Conservation (phyloP, 2,329 filamentous ascomycete species). For the Coccinonectria pachysandricola region DNA sequence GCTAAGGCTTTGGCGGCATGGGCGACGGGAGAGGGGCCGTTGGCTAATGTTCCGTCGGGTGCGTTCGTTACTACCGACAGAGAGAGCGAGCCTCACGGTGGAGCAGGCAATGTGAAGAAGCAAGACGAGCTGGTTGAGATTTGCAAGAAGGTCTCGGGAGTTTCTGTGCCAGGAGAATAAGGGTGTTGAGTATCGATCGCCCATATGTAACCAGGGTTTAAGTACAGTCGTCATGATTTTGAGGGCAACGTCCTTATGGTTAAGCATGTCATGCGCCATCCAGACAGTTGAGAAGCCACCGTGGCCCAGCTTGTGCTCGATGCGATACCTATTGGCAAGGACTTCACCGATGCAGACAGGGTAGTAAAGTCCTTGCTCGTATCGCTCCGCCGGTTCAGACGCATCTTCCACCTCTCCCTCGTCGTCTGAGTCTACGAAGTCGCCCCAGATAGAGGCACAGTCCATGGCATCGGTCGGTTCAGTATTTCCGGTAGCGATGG, state of each 20-base stretch:
- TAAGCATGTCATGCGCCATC: conserved; percentile 21
- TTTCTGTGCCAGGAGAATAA: conserved; percentile 3
- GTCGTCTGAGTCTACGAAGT: conserved; percentile 1
- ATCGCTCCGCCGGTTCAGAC: background rate
- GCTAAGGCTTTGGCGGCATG: conserved; percentile 7
- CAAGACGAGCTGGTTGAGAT: conserved; percentile 9
- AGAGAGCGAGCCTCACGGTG: conserved; percentile 5
- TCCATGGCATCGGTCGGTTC: no score
- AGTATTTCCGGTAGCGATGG: no score
- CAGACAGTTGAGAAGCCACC: conserved; percentile 34
- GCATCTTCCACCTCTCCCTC: conserved; percentile 1
- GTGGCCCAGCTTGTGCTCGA: conserved; percentile 32
- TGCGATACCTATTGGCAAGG: conserved; percentile 27
- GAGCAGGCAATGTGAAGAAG: conserved; percentile 7
- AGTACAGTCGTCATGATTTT: conserved; percentile 7
- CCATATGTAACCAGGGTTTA: no score
- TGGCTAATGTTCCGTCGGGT: conserved; percentile 3
- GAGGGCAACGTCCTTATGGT: conserved; percentile 5
- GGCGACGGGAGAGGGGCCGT: conserved; percentile 7
- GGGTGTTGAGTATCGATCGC: no score
- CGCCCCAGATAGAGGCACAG: no score
- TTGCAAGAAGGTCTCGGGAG: conserved; percentile 6
- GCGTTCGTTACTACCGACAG: conserved; percentile 8
- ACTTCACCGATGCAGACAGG: conserved; percentile 29
- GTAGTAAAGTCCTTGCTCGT: conserved; percentile 22